Evolutionary conservation across 768 basidiomycete species (phyloP).

Genomic region (Mycena galericulata): DNA sequence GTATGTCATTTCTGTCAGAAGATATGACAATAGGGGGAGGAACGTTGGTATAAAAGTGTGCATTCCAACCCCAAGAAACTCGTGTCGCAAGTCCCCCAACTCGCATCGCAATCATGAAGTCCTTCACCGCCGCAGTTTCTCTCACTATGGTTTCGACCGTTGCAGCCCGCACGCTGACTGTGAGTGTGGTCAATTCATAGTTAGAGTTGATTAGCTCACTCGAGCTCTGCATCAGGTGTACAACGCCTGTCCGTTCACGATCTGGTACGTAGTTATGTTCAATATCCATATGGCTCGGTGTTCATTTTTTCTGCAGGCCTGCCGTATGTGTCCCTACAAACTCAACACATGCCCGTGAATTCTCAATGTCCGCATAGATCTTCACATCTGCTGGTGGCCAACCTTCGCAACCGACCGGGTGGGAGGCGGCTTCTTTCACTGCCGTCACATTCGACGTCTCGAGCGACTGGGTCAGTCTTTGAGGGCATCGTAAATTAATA

Average conservation of each 20-base stretch:
- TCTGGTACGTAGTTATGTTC: not conserved
- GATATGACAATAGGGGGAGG: too few relatives aligned
- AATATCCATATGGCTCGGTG: not conserved
- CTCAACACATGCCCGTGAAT: not conserved
- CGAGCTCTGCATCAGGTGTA: too few relatives aligned
- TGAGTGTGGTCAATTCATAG: too few relatives aligned
- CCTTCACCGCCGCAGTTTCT: too few relatives aligned
- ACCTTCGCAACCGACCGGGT: not conserved
- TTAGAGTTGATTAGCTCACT: too few relatives aligned
- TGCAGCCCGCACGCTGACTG: too few relatives aligned
- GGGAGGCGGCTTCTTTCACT: not conserved
- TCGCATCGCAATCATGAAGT: not conserved
- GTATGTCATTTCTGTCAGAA: too few relatives aligned
- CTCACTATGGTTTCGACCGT: too few relatives aligned
- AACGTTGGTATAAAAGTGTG: too few relatives aligned
- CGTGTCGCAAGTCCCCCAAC: not conserved
- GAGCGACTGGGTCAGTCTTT: not conserved
- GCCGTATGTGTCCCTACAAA: not conserved
- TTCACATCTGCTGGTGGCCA: not conserved
- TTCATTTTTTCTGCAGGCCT: not conserved
- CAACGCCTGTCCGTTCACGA: constrained; percentile 30
- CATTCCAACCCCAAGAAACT: not conserved
- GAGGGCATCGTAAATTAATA: not conserved
- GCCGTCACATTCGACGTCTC: not conserved
- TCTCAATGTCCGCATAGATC: not conserved